Evolutionary conservation across 2,329 filamentous ascomycete species (phyloP), one percentile per base, ranked within the genome.

Genomic region (Knoxdaviesia capensis): DNA sequence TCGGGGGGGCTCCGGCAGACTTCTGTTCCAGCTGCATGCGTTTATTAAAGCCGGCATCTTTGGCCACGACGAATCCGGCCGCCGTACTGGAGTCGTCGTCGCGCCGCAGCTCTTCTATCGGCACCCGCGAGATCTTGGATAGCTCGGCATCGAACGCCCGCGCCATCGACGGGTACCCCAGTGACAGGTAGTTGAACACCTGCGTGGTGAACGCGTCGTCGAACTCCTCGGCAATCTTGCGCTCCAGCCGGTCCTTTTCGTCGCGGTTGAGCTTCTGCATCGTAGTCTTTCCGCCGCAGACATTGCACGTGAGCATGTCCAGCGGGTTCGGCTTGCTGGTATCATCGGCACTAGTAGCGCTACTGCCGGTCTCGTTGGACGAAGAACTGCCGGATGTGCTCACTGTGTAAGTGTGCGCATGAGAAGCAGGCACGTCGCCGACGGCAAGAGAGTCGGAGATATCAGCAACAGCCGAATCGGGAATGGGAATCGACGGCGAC

Each of bases 131-230:
- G 44, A 94, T 92, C 54, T 81, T 84, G 50, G 77, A 74, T 20
- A 96, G 66, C 62, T 96, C 88, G 7, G 77, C 71, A 53, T 96
- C 88, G 53, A 83, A 96, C 34, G 74, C 70, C 28, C 80, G 74
- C 7, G 87, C 88, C 52, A 86, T 75, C 33, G 83, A 78, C 3
- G 88, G 87, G 56, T 94, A 94, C 5, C 88, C 88, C 5, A 96
- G 69, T 0, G 85, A 93, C 10, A 96, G 68, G 58, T 96, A 96
- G 58, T 96, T 94, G 68, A 92, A 96, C 6, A 96, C 87, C 58
- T 96, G 88, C 0, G 87, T 94, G 43, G 94, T 75, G 55, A 94
- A 94, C 4, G 66, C 66, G 55, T 94, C 84, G 46, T 78, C 68
- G 52, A 90, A 93, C 57, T 94, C 86, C 41, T 59, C 58, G 4